Evolutionary conservation across 139 green algal species (phyloP), one percentile per base, ranked within the genome.

Genomic region (Coccomyxa sp.): DNA sequence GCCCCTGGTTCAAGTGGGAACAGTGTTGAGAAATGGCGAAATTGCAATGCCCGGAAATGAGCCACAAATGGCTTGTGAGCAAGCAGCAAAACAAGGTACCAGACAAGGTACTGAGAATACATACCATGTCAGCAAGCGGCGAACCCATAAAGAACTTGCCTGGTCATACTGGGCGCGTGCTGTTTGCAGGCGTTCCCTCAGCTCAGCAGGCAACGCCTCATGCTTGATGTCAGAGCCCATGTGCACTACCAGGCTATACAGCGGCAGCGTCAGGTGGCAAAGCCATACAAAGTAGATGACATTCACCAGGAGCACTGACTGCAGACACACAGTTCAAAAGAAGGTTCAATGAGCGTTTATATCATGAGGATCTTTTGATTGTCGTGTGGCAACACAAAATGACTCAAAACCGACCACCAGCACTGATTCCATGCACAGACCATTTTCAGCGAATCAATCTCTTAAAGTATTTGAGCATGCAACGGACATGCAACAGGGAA

Each of bases 151-250:
- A 7, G 3, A 51, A 51, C 38, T 51, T 51, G 38, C 63, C 63
- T 71, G 63, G 18, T 71, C 63, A 25, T 71, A 25, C 7, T 71
- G 63, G 7, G 63, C 18, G 63, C 63, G 63, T 25, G 71, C 71
- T 16, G 23, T 1, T 32, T 58, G 81, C 58, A 92, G 90, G 21
- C 88, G 83, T 21, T n/a, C 80, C 67, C 59, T 23, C 13, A 82
- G 59, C 27, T 28, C 27, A 14, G 27, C 13, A 27, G 81, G 45
- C 12, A 84, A 23, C 23, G 79, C 25, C 23, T 58, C 25, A 27
- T 38, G 45, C 81, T 80, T 80, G 81, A 76, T 31, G 71, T 84
- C 81, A n/a, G 14, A n/a, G 30, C 81, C 81, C 81, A 84, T 80
- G 16, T 84, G 81, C 45, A 84, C 81, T 25, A 51, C 27, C 45